A percentile compares a stretch with the other conserved stretches of the same genome.
Conservation (phyloP, 805 yeast species). For the Brettanomyces nanus region DNA sequence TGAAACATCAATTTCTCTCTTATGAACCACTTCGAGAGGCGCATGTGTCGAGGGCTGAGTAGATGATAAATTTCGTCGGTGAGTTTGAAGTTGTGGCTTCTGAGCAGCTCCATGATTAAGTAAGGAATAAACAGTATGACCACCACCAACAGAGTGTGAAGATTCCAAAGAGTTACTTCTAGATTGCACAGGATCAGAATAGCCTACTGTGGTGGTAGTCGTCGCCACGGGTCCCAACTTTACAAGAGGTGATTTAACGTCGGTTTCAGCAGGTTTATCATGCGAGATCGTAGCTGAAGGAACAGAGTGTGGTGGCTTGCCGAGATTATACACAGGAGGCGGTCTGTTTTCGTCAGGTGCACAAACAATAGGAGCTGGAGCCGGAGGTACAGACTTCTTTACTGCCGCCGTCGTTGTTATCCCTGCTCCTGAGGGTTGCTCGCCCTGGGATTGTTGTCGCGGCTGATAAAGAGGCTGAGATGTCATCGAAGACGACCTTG, state of each 20-base stretch:
- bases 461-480: not conserved
- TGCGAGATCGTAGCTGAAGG: not conserved
- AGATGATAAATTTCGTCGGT: too few species aligned
- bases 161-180: conserved; percentile 12
- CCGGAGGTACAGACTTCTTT: not conserved
- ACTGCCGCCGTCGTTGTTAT: not conserved
- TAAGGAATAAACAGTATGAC: conserved; percentile 16
- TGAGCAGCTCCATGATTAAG: too few species aligned
- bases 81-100: too few species aligned
- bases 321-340: not conserved
- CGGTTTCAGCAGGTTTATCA: not conserved
- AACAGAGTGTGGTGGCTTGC: not conserved
- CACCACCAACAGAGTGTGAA: conserved; percentile 3
- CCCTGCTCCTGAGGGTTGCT: not conserved
- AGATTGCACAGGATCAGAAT: conserved; percentile 4
- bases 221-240: not conserved
- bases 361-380: not conserved
- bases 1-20: too few species aligned
- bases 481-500: conserved; percentile 7
- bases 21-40: too few species aligned
- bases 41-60: not conserved
- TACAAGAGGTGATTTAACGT: not conserved
- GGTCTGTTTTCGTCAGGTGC: not conserved
- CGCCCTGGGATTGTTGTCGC: not conserved
- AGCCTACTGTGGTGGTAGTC: not conserved